Evolutionary conservation across 139 green algal species (phyloP).

Genomic region (Ettlia oleoabundans): DNA sequence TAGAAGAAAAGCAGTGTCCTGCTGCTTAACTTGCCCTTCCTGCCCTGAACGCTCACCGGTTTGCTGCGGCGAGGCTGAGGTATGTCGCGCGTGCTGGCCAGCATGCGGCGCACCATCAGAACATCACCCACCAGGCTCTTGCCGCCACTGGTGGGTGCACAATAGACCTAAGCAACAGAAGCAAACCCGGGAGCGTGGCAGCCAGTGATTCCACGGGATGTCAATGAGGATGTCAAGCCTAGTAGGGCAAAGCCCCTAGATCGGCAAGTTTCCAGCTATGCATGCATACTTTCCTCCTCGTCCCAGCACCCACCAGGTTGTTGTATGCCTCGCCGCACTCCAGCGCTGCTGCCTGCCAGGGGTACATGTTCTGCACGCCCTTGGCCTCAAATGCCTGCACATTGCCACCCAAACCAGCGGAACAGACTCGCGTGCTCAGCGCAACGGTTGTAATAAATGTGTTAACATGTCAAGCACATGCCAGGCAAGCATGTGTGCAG

Average conservation of each 20-base stretch:
- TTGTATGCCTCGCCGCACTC: conserved; percentile 58
- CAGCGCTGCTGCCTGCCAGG: conserved; percentile 78
- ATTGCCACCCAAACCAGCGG: too few relatives aligned
- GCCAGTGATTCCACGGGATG: too few relatives aligned
- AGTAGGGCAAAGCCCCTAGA: too few relatives aligned
- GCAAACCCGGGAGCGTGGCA: too few relatives aligned
- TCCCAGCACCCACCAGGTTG: conserved; percentile 75
- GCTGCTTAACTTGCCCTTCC: too few relatives aligned
- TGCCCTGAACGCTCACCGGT: not conserved
- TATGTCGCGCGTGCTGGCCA: conserved; percentile 1
- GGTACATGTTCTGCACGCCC: conserved; percentile 68
- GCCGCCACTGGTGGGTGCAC: conserved; percentile 83
- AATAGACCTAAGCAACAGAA: too few relatives aligned
- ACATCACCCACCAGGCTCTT: conserved; percentile 90
- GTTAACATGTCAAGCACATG: too few relatives aligned
- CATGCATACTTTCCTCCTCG: too few relatives aligned
- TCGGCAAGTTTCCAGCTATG: too few relatives aligned
- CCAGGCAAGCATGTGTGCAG: too few relatives aligned
- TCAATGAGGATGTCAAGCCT: too few relatives aligned
- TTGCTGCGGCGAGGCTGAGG: conserved; percentile 22
- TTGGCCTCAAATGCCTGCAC: conserved; percentile 52
- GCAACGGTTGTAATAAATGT: not conserved
- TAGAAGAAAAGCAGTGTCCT: too few relatives aligned
- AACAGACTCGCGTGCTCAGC: not conserved
- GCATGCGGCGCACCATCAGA: conserved; percentile 72